Conservation (phyloP, 768 basidiomycete genomes). For the Guyanaporus albipodus region DNA sequence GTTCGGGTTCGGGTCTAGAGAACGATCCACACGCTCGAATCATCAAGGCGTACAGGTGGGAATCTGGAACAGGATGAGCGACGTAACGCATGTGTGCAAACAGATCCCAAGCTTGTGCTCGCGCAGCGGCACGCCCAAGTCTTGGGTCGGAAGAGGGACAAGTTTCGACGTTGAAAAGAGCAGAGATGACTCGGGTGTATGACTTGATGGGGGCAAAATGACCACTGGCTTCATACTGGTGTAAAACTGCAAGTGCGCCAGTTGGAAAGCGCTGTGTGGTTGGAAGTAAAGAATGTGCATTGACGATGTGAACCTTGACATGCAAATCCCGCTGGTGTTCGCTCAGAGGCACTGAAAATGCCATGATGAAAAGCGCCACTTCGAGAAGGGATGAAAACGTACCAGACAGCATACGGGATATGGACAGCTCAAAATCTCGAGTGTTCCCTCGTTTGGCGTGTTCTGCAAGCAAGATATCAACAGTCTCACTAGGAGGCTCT, state of each 20-base stretch:
- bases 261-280: conserved; percentile 46
- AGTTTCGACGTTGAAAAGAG: conserved; percentile 47
- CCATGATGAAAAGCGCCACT: neutral
- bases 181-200: conserved; percentile 65
- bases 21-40: conserved; percentile 75
- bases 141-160: conserved; percentile 18
- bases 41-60: conserved; percentile 75
- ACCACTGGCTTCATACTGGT: conserved; percentile 63
- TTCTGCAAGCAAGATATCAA: conserved; percentile 47
- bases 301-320: conserved; percentile 56
- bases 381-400: conserved; percentile 7
- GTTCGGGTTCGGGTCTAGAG: conserved; percentile 73
- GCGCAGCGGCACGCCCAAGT: conserved; percentile 42
- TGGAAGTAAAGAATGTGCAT: conserved; percentile 21
- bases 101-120: conserved; percentile 88
- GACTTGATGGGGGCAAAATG: conserved; percentile 66
- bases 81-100: conserved; percentile 96
- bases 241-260: conserved; percentile 62
- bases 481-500: conserved; percentile 29
- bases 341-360: conserved; percentile 37
- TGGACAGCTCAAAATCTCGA: conserved; percentile 41
- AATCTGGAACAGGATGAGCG: conserved; percentile 79
- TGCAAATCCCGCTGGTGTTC: conserved; percentile 67
- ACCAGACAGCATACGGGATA: conserved; percentile 45
- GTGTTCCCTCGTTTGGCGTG: conserved; percentile 48